These are phyloP conservation scores for Saraca asoca DNA, from an alignment of 331 rosid species.

Conservation along the genomic window DNA sequence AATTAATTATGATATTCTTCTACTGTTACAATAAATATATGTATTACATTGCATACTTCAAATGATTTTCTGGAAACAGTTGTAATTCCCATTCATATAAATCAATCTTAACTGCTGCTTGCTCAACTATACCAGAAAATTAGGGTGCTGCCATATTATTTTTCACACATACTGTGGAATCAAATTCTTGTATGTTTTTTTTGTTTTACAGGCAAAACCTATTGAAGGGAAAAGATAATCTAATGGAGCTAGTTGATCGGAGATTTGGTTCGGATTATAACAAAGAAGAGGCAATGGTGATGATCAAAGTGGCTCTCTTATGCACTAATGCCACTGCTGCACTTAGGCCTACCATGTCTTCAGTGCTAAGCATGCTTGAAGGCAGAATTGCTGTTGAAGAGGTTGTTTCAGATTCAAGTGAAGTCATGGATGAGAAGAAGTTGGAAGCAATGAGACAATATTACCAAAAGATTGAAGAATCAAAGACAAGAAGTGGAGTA, in stretches of 20 bases:
- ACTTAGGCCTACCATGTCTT: slow-evolving; percentile 47
- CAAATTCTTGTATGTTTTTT: not conserved
- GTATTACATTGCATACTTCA: no score
- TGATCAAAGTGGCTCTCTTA: slow-evolving; percentile 48
- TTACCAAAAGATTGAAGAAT: not conserved
- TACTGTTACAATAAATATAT: no score
- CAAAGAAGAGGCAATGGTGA: slow-evolving; percentile 31
- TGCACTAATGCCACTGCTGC: slow-evolving; percentile 43
- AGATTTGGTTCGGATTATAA: slow-evolving; percentile 36
- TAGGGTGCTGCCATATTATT: no score
- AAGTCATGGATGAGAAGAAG: slow-evolving; percentile 19
- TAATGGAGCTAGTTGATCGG: slow-evolving; percentile 52
- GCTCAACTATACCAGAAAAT: no score
- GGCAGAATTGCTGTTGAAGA: slow-evolving; percentile 39
- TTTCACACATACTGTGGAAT: no score
- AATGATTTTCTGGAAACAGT: no score
- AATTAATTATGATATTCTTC: no score
- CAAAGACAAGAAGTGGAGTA: no score
- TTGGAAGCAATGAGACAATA: slow-evolving; percentile 27
- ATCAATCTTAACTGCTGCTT: no score
- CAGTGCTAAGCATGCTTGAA: slow-evolving; percentile 55
- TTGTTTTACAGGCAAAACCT: slow-evolving; percentile 35
- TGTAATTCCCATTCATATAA: no score
- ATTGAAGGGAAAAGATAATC: slow-evolving; percentile 35
- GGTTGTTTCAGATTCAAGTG: slow-evolving; percentile 12